A percentile compares a stretch with the other conserved stretches of the same genome.
phyloP scores from a whole-genome alignment of 441 rosid genomes.

The Populus trichocarpa region DNA sequence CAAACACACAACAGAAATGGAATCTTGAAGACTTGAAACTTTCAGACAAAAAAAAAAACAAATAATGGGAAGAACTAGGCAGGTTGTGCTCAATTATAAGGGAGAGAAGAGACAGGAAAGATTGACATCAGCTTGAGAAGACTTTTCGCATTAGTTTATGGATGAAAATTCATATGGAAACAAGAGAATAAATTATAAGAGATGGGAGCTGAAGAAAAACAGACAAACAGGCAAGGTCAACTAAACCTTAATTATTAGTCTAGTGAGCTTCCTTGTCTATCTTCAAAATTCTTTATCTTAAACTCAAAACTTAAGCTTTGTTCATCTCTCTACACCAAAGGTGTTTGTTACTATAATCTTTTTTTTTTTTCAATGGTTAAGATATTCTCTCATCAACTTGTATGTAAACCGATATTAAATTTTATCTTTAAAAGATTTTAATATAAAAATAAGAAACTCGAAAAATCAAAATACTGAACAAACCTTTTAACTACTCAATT shows the following conservation, averaged over 20 bases:
- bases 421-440: no score
- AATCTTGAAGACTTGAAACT: not conserved
- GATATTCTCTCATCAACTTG: no score
- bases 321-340: not conserved
- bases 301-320: not conserved
- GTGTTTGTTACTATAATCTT: no score
- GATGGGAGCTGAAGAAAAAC: constrained; percentile 26
- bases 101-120: constrained; percentile 6
- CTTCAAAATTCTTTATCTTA: not conserved
- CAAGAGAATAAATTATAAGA: constrained; percentile 31
- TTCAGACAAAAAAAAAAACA: not conserved
- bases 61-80: not conserved
- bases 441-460: no score
- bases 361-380: no score
- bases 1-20: not conserved
- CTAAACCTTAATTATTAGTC: constrained; percentile 6
- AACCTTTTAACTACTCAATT: no score
- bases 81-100: constrained; percentile 18
- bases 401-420: no score
- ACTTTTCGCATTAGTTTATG: constrained; percentile 28
- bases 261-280: not conserved
- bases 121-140: constrained; percentile 32
- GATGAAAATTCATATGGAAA: constrained; percentile 22
- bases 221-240: constrained; percentile 50
- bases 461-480: no score